phyloP scores from a whole-genome alignment of 139 green algal species.

The Chlamydomonas schloesseri region DNA sequence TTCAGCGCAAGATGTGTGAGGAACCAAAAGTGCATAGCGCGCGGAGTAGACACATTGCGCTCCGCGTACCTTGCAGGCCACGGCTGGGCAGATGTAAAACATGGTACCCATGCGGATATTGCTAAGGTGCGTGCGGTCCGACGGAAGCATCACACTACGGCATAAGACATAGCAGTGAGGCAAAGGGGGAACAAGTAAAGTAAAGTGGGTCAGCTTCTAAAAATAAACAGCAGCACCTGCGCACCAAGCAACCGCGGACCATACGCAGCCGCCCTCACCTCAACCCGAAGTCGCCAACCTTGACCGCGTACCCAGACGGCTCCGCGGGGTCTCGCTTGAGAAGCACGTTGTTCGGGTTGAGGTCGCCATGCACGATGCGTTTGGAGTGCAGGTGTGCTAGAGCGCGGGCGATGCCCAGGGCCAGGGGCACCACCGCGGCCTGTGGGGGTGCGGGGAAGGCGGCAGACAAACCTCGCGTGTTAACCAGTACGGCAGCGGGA shows the following conservation, averaged over 20 bases:
- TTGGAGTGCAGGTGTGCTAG: constrained; percentile 68
- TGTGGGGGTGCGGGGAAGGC: background rate
- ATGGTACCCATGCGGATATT: constrained; percentile 44
- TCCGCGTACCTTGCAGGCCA: background rate
- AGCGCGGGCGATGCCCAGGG: constrained; percentile 40
- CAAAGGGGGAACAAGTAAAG: background rate
- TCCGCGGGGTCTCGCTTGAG: constrained; percentile 29
- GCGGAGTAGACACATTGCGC: no score
- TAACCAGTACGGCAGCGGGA: no score
- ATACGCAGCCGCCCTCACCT: background rate
- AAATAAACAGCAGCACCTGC: no score
- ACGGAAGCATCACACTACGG: constrained; percentile 15
- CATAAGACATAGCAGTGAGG: background rate
- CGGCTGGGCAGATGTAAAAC: constrained; percentile 41
- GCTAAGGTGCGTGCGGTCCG: constrained; percentile 35
- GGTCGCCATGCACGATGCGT: constrained; percentile 66
- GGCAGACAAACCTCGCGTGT: background rate
- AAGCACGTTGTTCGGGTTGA: constrained; percentile 50
- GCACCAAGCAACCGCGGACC: background rate
- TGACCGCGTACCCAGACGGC: constrained; percentile 7
- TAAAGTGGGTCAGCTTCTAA: no score
- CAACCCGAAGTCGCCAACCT: constrained; percentile 40
- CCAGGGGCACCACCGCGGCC: background rate
- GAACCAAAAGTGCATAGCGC: no score
- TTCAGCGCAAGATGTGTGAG: no score